Percentiles rank a stretch among this genome's conserved stretches.
phyloP scores from a whole-genome alignment of 2,329 filamentous ascomycete species.

The Penicillium frequentans region DNA sequence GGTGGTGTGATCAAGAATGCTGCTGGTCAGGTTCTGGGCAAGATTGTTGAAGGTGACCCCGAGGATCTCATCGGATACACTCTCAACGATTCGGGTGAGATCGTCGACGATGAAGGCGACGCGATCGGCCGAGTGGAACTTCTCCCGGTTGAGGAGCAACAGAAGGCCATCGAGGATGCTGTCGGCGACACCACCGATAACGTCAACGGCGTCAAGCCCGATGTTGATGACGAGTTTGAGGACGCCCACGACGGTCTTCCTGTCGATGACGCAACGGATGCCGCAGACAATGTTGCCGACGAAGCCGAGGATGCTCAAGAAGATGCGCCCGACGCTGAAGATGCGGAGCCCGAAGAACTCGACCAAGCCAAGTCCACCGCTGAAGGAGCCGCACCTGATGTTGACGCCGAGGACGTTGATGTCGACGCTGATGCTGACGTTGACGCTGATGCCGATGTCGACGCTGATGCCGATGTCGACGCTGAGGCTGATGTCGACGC shows the following conservation, averaged over 20 bases:
- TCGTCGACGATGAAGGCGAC: conserved; percentile 42
- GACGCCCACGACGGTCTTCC: conserved; percentile 3
- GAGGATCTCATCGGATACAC: conserved; percentile 42
- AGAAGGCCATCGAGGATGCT: conserved; percentile 37
- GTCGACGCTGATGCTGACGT: conserved; percentile 18
- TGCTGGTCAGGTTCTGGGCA: conserved; percentile 39
- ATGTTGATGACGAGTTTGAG: conserved; percentile 3
- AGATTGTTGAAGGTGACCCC: conserved; percentile 43
- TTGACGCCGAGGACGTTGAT: conserved; percentile 21
- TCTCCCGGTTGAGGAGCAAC: conserved; percentile 28
- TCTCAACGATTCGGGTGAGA: conserved; percentile 43
- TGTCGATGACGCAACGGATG: background rate
- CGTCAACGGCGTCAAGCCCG: conserved; percentile 43
- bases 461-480: too few species aligned
- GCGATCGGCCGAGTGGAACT: conserved; percentile 34
- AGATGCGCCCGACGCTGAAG: conserved; percentile 17
- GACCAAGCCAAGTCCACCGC: background rate
- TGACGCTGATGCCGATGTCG: too few species aligned
- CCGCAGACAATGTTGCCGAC: conserved; percentile 21
- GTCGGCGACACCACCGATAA: conserved; percentile 50
- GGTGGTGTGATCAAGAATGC: conserved; percentile 55
- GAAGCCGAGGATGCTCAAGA: conserved; percentile 29
- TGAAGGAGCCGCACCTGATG: background rate
- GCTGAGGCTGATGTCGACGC: too few species aligned
- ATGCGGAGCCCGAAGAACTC: background rate